Percentiles rank a stretch among this genome's conserved stretches.
Conservation (phyloP, 352 stramenopile species). For the Globisporangium sylvaticum region DNA sequence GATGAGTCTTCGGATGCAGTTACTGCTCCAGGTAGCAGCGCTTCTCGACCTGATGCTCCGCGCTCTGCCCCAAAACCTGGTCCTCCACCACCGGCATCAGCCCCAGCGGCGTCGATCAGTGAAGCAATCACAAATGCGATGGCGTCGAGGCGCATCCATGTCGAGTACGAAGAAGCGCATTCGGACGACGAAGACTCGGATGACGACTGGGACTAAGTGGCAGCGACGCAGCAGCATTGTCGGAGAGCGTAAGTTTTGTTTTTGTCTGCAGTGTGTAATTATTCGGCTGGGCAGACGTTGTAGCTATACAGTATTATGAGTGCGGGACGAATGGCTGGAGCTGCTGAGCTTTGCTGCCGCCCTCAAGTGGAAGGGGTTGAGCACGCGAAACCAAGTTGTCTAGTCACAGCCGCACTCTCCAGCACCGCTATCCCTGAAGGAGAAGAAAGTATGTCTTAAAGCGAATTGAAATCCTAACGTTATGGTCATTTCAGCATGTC, state of each 20-base stretch:
- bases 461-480: background rate
- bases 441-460: background rate
- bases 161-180: slow-evolving; percentile 71
- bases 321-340: background rate
- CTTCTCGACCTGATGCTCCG: slow-evolving; percentile 3
- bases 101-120: slow-evolving; percentile 56
- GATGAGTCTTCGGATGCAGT: slow-evolving; percentile 2
- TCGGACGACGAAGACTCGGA: slow-evolving; percentile 64
- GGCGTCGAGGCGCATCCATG: slow-evolving; percentile 69
- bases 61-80: slow-evolving; percentile 16
- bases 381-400: background rate
- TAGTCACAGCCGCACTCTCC: background rate
- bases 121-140: slow-evolving; percentile 84
- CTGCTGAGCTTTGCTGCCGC: slow-evolving; percentile 1
- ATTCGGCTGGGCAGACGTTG: background rate
- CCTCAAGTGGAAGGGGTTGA: slow-evolving; percentile 15
- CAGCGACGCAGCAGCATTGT: background rate
- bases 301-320: slow-evolving; percentile 8
- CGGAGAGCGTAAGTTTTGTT: slow-evolving; percentile 3
- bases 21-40: background rate
- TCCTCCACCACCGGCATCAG: slow-evolving; percentile 25
- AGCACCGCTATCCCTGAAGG: background rate
- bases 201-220: slow-evolving; percentile 69
- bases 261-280: background rate
- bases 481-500: background rate